A percentile compares a stretch with the other conserved stretches of the same genome.
Evolutionary conservation across 345 rosid genomes (phyloP).

Genomic region (Sonneratia alba): DNA sequence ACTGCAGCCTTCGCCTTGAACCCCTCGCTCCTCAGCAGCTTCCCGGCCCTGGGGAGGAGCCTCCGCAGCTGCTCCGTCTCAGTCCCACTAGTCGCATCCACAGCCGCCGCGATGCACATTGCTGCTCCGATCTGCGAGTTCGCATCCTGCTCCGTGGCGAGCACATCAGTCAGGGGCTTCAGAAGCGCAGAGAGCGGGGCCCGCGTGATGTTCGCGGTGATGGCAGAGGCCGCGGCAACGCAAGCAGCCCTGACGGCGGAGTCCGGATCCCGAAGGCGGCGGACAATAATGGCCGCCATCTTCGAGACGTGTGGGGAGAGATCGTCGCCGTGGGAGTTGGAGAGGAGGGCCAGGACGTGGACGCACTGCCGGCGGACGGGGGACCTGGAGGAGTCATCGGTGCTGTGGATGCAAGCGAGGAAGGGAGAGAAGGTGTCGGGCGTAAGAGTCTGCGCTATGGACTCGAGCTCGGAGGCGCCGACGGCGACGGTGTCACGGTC

Average conservation of each 20-base stretch:
- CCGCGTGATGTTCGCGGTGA: slow-evolving; percentile 46
- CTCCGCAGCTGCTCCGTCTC: slow-evolving; percentile 54
- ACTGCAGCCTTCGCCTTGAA: slow-evolving; percentile 67
- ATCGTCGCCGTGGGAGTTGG: slow-evolving; percentile 61
- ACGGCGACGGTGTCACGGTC: slow-evolving; percentile 81
- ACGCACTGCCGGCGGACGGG: slow-evolving; percentile 85
- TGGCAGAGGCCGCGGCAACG: slow-evolving; percentile 54
- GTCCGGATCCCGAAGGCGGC: slow-evolving; percentile 79
- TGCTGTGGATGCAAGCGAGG: slow-evolving; percentile 60
- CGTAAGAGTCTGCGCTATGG: slow-evolving; percentile 48
- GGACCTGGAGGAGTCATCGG: slow-evolving; percentile 61
- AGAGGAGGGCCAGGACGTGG: slow-evolving; percentile 50
- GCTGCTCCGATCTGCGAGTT: slow-evolving; percentile 79
- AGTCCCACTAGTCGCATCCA: slow-evolving; percentile 53
- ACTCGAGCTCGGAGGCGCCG: slow-evolving; percentile 79
- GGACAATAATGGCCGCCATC: slow-evolving; percentile 63
- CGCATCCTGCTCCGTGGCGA: slow-evolving; percentile 57
- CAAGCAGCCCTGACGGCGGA: slow-evolving; percentile 83
- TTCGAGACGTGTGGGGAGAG: slow-evolving; percentile 70
- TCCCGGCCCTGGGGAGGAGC: slow-evolving; percentile 61
- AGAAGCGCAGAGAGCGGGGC: slow-evolving; percentile 45
- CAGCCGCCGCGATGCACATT: slow-evolving; percentile 63
- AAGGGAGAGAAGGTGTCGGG: slow-evolving; percentile 57
- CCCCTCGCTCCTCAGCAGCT: slow-evolving; percentile 52
- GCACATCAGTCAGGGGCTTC: slow-evolving; percentile 52